phyloP scores from a whole-genome alignment of 768 basidiomycete genomes.

The Botryobasidium botryosum region DNA sequence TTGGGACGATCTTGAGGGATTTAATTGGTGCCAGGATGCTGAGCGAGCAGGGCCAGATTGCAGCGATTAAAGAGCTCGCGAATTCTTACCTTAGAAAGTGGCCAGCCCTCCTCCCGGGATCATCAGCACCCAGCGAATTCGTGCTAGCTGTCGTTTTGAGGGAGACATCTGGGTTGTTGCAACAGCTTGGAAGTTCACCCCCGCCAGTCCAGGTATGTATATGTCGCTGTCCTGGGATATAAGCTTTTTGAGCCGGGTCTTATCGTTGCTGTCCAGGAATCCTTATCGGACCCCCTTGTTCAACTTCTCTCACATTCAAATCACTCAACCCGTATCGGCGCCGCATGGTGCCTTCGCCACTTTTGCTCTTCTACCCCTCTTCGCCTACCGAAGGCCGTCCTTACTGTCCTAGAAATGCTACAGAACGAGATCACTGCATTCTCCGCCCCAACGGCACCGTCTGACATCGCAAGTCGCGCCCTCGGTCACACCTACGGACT shows the following conservation, averaged over 20 bases:
- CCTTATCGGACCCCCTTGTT: conserved; percentile 67
- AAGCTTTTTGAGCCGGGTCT: not conserved
- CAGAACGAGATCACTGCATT: conserved; percentile 67
- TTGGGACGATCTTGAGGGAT: conserved; percentile 65
- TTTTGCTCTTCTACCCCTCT: conserved; percentile 85
- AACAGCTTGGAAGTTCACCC: conserved; percentile 84
- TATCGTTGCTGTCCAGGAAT: conserved; percentile 37
- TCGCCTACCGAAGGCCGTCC: conserved; percentile 62
- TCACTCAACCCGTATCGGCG: conserved; percentile 70
- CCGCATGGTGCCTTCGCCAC: conserved; percentile 75
- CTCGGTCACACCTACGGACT: conserved; percentile 85
- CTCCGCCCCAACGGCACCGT: conserved; percentile 49
- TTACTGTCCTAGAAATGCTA: conserved; percentile 61
- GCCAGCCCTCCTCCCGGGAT: conserved; percentile 86
- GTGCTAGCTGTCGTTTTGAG: conserved; percentile 59
- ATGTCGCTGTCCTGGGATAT: not conserved
- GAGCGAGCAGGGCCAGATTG: conserved; percentile 86
- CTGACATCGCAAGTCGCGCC: conserved; percentile 52
- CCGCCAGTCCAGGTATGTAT: conserved; percentile 58
- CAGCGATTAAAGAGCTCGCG: conserved; percentile 74
- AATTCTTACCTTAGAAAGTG: conserved; percentile 72
- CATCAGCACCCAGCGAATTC: conserved; percentile 44
- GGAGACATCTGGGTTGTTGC: conserved; percentile 72
- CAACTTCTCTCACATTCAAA: conserved; percentile 76
- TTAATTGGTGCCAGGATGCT: conserved; percentile 78